Evolutionary conservation across 1,139 yeast genomes (phyloP).

Genomic region (Scheffersomyces insectosa): DNA sequence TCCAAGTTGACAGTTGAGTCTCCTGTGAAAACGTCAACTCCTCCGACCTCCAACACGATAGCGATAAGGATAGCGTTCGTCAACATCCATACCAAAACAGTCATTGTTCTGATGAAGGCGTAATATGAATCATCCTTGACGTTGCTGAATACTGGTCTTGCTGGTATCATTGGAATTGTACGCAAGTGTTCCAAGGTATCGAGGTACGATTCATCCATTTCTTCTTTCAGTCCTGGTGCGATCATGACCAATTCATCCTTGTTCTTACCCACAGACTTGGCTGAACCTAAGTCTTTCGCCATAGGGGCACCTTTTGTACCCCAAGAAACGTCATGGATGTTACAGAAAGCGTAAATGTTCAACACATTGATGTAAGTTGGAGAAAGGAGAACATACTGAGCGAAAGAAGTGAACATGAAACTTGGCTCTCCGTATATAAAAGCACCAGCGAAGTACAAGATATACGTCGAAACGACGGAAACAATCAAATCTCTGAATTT

Average conservation of each 20-base stretch:
- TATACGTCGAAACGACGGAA: slow-evolving; percentile 84
- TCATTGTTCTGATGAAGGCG: slow-evolving; percentile 46
- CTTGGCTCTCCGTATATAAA: slow-evolving; percentile 74
- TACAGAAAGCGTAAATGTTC: slow-evolving; percentile 82
- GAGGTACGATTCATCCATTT: slow-evolving; percentile 61
- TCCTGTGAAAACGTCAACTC: slow-evolving; percentile 31
- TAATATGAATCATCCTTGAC: slow-evolving; percentile 42
- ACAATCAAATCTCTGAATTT: slow-evolving; percentile 82
- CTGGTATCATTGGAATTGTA: slow-evolving; percentile 24
- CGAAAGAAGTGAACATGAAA: slow-evolving; percentile 73
- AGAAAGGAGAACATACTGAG: slow-evolving; percentile 68
- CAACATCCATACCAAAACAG: slow-evolving; percentile 49
- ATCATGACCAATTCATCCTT: slow-evolving; percentile 68
- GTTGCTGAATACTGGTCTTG: slow-evolving; percentile 22
- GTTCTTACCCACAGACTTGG: slow-evolving; percentile 51
- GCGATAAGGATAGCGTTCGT: slow-evolving; percentile 45
- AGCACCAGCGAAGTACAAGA: slow-evolving; percentile 77
- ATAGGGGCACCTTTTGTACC: slow-evolving; percentile 77
- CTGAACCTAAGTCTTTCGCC: slow-evolving; percentile 70
- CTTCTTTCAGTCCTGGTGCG: slow-evolving; percentile 63
- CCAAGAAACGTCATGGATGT: slow-evolving; percentile 86
- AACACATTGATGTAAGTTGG: slow-evolving; percentile 79
- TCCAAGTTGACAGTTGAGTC: slow-evolving; percentile 21
- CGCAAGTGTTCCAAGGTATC: slow-evolving; percentile 50
- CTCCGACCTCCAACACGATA: slow-evolving; percentile 45